These are phyloP conservation scores for Russula olivacea DNA, from an alignment of 768 basidiomycete species.

Conservation along the genomic window DNA sequence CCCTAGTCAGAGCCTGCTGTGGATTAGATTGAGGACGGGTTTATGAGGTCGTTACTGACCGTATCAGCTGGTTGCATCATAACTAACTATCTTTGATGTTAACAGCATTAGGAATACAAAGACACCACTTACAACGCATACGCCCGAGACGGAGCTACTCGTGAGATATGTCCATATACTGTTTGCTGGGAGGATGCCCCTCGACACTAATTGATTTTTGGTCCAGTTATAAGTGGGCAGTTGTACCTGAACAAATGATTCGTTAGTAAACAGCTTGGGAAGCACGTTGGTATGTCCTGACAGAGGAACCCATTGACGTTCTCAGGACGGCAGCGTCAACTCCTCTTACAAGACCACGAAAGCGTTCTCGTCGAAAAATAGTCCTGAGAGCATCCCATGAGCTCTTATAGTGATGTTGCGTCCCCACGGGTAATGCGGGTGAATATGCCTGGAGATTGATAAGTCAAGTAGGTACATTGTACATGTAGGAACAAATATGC, in stretches of 20 bases:
- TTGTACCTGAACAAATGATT: constrained; percentile 60
- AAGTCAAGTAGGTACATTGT: background rate
- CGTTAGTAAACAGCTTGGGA: constrained; percentile 1
- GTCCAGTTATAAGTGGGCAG: constrained; percentile 93
- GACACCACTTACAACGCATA: constrained; percentile 70
- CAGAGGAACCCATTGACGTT: constrained; percentile 92
- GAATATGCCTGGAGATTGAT: constrained; percentile 69
- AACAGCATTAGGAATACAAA: background rate
- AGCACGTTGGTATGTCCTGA: constrained; percentile 28
- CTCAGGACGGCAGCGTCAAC: constrained; percentile 91
- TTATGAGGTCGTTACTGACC: constrained; percentile 36
- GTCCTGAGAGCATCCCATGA: constrained; percentile 75
- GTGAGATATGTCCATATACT: constrained; percentile 83
- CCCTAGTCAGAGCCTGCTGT: constrained; percentile 72
- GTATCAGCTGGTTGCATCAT: constrained; percentile 96
- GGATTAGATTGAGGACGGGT: background rate
- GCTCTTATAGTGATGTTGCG: constrained; percentile 87
- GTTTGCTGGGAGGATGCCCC: constrained; percentile 64
- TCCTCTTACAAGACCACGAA: constrained; percentile 79
- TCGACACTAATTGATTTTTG: constrained; percentile 68
- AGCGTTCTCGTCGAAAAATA: constrained; percentile 72
- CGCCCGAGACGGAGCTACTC: constrained; percentile 84
- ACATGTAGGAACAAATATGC: constrained; percentile 10
- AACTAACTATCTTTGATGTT: constrained; percentile 47
- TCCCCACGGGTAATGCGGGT: constrained; percentile 86